Base-by-base conservation (phyloP, 306 rosid genomes). In the Boehmeria nivea region DNA sequence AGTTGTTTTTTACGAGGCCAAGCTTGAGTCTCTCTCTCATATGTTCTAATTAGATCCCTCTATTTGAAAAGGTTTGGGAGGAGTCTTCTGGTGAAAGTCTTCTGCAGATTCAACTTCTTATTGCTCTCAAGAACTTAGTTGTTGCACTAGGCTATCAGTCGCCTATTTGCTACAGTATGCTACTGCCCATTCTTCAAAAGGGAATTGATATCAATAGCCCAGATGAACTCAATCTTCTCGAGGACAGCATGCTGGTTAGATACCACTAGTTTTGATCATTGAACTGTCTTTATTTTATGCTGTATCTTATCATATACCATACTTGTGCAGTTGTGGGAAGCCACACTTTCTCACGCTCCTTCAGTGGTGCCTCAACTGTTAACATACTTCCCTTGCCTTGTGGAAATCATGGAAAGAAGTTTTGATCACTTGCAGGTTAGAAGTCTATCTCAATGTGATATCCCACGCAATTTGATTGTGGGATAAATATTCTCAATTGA, bases 241-340 rank as follows among this genome's bases (percentile, higher is more conserved):
- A 90, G 79, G 98, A 90, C 73, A 90, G 98, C 81, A 77, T 90
- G 91, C 91, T 78, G 95, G 98, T 89, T 74, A 67, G 83, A 70
- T 53, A 39, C 57, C 23, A 52, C 68, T 54, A 7, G 22, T 57
- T 48, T 57, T 50, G 39, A 25, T 42, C 46, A 28, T 67, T 21
- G 58, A 48, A 61, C 50, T 36, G 43, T 27, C 34, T 54, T 31
- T 31, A 31, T 31, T 20, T 26, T 51, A 37, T 51, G 38, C 57
- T 65, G 59, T 24, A 37, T 33, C 31, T 33, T 76, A 33, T 22
- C 18, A 43, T 18, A 24, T 25, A 49, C 65, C 52, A 54, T 74
- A 47, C 48, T 63, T 64, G 53, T 74, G 75, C 93, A 91, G 98
- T 74, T 91, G 71, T 91, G 95, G 98, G 98, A 91, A 73, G 94